A percentile compares a stretch with the other conserved stretches of the same genome.
phyloP scores from a whole-genome alignment of 1,139 yeast species.

The Magnusiomyces sp. region DNA sequence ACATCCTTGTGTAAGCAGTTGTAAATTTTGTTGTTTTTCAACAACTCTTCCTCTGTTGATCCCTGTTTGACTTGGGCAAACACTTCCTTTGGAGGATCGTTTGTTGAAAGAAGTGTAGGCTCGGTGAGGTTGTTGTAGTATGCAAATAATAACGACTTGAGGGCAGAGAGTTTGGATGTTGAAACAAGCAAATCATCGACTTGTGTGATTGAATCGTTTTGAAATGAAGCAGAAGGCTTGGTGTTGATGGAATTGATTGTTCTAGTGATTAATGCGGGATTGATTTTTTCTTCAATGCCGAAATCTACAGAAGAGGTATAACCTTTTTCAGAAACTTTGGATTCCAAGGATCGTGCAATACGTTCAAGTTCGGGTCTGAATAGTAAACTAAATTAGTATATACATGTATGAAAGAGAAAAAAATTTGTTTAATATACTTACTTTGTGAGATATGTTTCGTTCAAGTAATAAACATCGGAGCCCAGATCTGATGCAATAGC shows the following conservation, averaged over 20 bases:
- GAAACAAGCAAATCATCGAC: no score
- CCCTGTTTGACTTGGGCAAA: background rate
- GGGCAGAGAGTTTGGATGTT: no score
- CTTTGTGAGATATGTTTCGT: background rate
- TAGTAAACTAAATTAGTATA: background rate
- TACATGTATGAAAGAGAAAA: background rate
- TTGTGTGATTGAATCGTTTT: no score
- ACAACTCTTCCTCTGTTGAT: background rate
- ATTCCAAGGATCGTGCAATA: background rate
- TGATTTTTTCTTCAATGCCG: conserved; percentile 1
- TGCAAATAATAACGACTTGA: no score
- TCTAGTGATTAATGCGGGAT: conserved; percentile 1
- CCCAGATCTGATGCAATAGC: background rate
- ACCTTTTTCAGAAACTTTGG: background rate
- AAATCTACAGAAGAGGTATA: background rate
- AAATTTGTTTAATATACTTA: background rate
- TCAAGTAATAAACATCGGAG: background rate
- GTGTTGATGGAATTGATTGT: background rate
- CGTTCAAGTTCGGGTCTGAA: background rate
- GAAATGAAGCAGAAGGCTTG: background rate
- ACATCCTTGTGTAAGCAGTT: no score
- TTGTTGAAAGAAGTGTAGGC: no score
- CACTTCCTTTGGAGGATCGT: background rate
- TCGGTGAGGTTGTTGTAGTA: no score
- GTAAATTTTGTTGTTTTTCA: background rate